Percentiles rank a stretch among this genome's conserved stretches.
phyloP scores from a whole-genome alignment of 2,329 filamentous ascomycete species.

The Cladorrhinum sp. region DNA sequence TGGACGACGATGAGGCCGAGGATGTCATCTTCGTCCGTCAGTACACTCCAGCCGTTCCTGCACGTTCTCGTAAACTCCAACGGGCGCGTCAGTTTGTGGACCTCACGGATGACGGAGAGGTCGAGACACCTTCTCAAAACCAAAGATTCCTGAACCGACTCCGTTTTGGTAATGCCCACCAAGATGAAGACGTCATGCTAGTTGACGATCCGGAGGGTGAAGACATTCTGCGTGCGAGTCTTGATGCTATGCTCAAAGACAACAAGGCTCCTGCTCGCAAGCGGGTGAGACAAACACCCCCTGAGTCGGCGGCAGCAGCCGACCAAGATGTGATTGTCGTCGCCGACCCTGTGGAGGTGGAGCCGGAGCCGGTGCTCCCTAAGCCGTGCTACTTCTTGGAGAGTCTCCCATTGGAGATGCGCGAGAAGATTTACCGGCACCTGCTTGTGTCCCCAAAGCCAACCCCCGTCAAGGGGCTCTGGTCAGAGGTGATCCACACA shows the following conservation, averaged over 20 bases:
- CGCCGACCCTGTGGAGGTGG: neutral
- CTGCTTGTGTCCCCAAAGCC: conserved; percentile 31
- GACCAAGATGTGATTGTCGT: neutral
- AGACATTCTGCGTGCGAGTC: neutral
- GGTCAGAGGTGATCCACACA: conserved; percentile 27
- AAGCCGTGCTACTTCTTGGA: conserved; percentile 3
- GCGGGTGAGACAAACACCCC: neutral
- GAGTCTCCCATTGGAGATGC: conserved; percentile 32
- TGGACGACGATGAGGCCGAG: conserved; percentile 1
- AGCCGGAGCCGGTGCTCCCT: neutral
- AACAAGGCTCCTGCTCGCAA: neutral
- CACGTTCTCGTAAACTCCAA: neutral
- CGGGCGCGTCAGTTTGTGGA: neutral
- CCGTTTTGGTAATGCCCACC: neutral
- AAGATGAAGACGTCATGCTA: conserved; percentile 15
- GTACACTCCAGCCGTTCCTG: neutral
- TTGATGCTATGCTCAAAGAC: neutral
- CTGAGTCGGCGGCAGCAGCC: neutral
- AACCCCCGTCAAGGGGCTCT: conserved; percentile 34
- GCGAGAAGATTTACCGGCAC: conserved; percentile 33
- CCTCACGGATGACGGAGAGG: conserved; percentile 4
- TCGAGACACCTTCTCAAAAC: neutral
- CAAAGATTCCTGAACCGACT: neutral
- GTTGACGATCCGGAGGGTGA: conserved; percentile 10
- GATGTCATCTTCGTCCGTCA: conserved; percentile 8